Conservation (phyloP, 441 rosid genomes). For the Pelargonium cotyledonis region DNA sequence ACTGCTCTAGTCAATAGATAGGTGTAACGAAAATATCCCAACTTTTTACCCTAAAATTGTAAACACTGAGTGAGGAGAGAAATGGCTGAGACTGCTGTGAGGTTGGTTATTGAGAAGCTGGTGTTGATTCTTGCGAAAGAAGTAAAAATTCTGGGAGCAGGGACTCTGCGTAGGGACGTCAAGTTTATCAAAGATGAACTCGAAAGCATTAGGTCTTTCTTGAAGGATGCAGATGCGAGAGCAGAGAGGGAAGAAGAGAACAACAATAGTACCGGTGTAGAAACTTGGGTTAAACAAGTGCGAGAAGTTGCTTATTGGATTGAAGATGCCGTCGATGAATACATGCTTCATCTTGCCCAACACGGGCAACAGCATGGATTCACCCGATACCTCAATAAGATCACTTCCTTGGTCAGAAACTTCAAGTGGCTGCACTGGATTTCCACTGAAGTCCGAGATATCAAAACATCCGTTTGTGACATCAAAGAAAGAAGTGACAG, state of each 20-base stretch:
- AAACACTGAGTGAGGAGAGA: no score
- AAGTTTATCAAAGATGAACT: slow-evolving; percentile 2
- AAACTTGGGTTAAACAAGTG: slow-evolving; percentile 16
- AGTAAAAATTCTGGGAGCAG: no score
- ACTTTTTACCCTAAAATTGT: no score
- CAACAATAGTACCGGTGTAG: background rate
- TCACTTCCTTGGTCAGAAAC: background rate
- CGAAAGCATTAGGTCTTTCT: slow-evolving; percentile 10
- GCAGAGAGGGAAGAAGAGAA: background rate
- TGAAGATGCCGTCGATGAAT: slow-evolving; percentile 22
- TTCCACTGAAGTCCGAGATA: slow-evolving; percentile 1
- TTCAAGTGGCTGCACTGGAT: background rate
- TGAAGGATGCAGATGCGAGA: slow-evolving; percentile 17
- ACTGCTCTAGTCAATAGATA: no score
- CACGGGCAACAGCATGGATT: background rate
- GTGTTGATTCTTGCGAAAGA: no score
- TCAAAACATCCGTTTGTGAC: background rate
- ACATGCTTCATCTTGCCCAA: slow-evolving; percentile 7
- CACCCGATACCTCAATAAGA: background rate
- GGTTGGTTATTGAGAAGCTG: no score
- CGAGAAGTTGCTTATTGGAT: slow-evolving; percentile 17
- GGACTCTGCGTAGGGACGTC: no score
- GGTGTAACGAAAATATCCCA: no score
- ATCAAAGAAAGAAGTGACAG: background rate
- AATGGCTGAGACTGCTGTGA: no score